phyloP scores from a whole-genome alignment of 1,284 basidiomycete genomes.

The Xanthoconium separans region DNA sequence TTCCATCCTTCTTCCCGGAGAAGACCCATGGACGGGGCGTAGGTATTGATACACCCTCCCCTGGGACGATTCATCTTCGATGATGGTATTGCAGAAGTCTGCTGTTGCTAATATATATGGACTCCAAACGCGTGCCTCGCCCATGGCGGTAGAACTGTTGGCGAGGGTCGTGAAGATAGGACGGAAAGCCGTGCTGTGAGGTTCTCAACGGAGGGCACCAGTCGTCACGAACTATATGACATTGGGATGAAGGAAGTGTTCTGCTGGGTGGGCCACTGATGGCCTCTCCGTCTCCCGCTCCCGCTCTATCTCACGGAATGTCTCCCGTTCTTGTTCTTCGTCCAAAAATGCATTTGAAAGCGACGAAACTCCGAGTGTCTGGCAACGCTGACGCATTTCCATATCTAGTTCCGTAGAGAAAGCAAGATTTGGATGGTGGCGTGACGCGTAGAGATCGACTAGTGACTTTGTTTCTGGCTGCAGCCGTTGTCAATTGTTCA shows the following conservation, averaged over 20 bases:
- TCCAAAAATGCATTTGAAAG: neutral
- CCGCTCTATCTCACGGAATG: neutral
- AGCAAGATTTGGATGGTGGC: neutral
- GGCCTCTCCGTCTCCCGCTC: neutral
- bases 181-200: neutral
- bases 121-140: neutral
- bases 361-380: neutral
- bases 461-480: constrained; percentile 37
- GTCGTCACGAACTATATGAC: constrained; percentile 20
- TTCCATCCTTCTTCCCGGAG: constrained; percentile 10
- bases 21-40: constrained; percentile 30
- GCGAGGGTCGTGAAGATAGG: neutral
- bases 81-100: neutral
- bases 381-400: neutral
- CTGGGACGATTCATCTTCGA: neutral
- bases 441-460: constrained; percentile 34
- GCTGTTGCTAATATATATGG: neutral
- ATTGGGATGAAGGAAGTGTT: constrained; percentile 2
- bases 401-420: constrained; percentile 15
- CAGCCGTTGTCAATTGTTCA: constrained; percentile 28
- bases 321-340: constrained; percentile 2
- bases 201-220: neutral
- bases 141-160: neutral
- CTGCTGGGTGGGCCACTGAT: neutral
- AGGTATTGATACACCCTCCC: constrained; percentile 22